These are phyloP conservation scores for Pichia sp. DNA, from an alignment of 1,139 yeast genomes.

Conservation along the genomic window DNA sequence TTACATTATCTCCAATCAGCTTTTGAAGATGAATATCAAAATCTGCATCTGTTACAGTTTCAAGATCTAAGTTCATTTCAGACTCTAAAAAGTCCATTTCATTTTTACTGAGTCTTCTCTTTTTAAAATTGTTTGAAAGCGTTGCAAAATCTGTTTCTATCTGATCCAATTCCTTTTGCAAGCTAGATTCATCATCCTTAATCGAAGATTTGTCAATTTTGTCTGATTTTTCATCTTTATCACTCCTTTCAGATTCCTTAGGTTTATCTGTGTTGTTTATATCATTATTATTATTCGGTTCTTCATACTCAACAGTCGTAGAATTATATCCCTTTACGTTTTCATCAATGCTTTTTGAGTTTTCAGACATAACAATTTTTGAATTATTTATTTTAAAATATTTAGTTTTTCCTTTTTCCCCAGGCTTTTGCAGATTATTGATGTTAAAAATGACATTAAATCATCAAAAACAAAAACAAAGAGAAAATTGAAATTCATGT, in stretches of 20 bases:
- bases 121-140: slow-evolving; percentile 10
- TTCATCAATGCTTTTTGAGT: too few species aligned
- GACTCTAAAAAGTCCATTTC: slow-evolving; percentile 24
- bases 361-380: too few species aligned
- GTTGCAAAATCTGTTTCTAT: slow-evolving; percentile 12
- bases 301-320: too few species aligned
- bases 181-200: background rate
- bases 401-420: too few species aligned
- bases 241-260: background rate
- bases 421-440: too few species aligned
- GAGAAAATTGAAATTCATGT: background rate
- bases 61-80: slow-evolving; percentile 23
- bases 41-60: slow-evolving; percentile 26
- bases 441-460: too few species aligned
- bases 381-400: too few species aligned
- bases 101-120: slow-evolving; percentile 12
- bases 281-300: too few species aligned
- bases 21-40: slow-evolving; percentile 26
- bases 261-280: too few species aligned
- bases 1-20: slow-evolving; percentile 20
- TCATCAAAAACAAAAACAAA: background rate
- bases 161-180: slow-evolving; percentile 10
- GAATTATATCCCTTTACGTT: too few species aligned
- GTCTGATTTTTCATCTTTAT: background rate
- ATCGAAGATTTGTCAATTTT: too few species aligned